Evolutionary conservation across 805 yeast species (phyloP), one percentile per base, ranked within the genome.

Genomic region (Yarrowia divulgata): DNA sequence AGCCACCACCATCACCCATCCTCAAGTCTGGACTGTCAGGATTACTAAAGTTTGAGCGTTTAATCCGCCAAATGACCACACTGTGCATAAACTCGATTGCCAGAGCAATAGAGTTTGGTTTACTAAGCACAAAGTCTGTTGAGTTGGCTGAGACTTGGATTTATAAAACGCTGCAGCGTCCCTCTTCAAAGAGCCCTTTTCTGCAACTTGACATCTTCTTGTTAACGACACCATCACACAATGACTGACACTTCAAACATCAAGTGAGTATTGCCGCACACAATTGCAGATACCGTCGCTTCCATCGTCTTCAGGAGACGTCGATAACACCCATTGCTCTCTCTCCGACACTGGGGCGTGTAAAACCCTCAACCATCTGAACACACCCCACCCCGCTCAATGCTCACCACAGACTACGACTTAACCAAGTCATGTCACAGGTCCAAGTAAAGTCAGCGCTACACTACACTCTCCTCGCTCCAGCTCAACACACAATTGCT

Each of bases 211-310:
- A 49, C 57, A 49, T 34, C 34, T 48, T 63, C 68, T 63, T 63
- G 66, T 60, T 60, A 60, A 60, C 66, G 66, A 60, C 66, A 60
- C 48, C 32, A 45, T 29, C 40, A 43, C 52, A 60, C 50, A 60
- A 60, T 60, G 66, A 60, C 66, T 60, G 66, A 60, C 66, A 60
- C 66, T 57, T 57, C 66, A 34, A 45, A 60, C 66, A 60, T 60
- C 66, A 60, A 60, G 66, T 60, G 66, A 60, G 66, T 60, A 60
- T 19, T 43, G 48, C 63, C 63, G 48, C 23, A 35, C 48, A 52
- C 63, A 57, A 57, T 40, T 57, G 60, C 60, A 37, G 39, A 23
- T 45, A 3, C 58, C 32, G 58, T 43, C 23, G 55, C 29, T 23
- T 23, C 29, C 29, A 23, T 23, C 29, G 29, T 23, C 29, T 2